Evolutionary conservation across 116 monocot genomes (phyloP).

Genomic region (Trichopus zeylanicus): DNA sequence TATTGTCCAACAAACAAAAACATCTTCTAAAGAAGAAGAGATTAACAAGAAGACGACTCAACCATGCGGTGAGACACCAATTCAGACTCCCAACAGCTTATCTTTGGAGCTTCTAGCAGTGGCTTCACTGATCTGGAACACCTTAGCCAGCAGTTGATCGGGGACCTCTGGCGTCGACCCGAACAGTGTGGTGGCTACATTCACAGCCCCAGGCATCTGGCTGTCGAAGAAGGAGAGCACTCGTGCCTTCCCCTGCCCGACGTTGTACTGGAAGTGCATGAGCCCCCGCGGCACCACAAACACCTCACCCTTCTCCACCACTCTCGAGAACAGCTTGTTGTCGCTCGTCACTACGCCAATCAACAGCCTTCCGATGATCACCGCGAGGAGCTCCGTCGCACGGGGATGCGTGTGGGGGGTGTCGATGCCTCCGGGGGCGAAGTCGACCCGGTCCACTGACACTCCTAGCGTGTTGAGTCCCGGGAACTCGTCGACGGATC

Average conservation of each 20-base stretch:
- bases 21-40: too few relatives aligned
- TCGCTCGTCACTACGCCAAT: neutral
- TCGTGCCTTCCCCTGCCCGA: neutral
- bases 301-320: neutral
- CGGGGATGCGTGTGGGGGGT: slow-evolving; percentile 6
- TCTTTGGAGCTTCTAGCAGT: too few relatives aligned
- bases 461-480: slow-evolving; percentile 43
- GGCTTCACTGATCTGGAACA: too few relatives aligned
- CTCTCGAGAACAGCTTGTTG: neutral
- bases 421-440: slow-evolving; percentile 1
- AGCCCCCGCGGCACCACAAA: neutral
- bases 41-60: too few relatives aligned
- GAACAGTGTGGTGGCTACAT: neutral
- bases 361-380: neutral
- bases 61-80: too few relatives aligned
- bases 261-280: neutral
- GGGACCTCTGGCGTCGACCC: neutral
- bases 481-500: slow-evolving; percentile 7
- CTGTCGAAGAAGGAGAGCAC: neutral
- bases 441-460: slow-evolving; percentile 22
- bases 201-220: neutral
- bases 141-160: neutral
- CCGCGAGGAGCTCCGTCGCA: neutral
- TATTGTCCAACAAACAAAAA: too few relatives aligned
- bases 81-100: too few relatives aligned